Percentiles rank a stretch among this genome's conserved stretches.
phyloP scores from a whole-genome alignment of 2,329 filamentous ascomycete species.

The Aureobasidium pullulans region DNA sequence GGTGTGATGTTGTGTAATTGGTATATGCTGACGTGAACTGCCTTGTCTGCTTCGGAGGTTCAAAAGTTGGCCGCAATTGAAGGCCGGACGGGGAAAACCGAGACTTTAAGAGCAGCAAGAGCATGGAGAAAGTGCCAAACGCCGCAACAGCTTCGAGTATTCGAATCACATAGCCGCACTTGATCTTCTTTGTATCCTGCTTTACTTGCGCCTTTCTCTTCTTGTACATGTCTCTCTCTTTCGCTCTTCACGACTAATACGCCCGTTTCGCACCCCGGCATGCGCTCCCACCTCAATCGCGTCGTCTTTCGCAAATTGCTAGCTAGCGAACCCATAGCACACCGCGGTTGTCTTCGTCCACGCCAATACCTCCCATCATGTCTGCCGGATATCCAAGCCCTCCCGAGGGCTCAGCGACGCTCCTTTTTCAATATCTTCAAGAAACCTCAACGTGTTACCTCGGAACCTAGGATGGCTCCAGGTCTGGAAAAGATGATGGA shows the following conservation, averaged over 20 bases:
- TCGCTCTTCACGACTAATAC: neutral
- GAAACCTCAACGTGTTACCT: constrained; percentile 50
- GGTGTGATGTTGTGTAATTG: neutral
- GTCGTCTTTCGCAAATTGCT: constrained; percentile 52
- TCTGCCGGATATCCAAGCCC: constrained; percentile 6
- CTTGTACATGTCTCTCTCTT: neutral
- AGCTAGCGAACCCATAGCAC: constrained; percentile 41
- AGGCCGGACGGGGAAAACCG: constrained; percentile 1
- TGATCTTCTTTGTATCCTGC: neutral
- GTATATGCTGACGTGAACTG: neutral
- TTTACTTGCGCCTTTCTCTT: neutral
- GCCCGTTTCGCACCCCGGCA: constrained; percentile 22
- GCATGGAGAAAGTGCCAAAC: neutral
- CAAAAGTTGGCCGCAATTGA: constrained; percentile 3
- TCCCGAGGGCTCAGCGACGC: constrained; percentile 34
- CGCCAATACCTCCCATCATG: constrained; percentile 21
- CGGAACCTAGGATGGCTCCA: constrained; percentile 57
- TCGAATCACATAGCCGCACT: neutral
- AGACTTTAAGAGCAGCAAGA: neutral
- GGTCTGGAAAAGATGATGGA: constrained; percentile 67
- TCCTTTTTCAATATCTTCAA: constrained; percentile 57
- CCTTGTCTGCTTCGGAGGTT: neutral
- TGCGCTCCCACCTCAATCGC: constrained; percentile 55
- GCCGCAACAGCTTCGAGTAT: too few relatives aligned
- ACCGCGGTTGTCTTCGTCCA: constrained; percentile 37